Base-by-base conservation (phyloP, 495 filamentous ascomycete genomes). In the Penicillium bialowiezense region DNA sequence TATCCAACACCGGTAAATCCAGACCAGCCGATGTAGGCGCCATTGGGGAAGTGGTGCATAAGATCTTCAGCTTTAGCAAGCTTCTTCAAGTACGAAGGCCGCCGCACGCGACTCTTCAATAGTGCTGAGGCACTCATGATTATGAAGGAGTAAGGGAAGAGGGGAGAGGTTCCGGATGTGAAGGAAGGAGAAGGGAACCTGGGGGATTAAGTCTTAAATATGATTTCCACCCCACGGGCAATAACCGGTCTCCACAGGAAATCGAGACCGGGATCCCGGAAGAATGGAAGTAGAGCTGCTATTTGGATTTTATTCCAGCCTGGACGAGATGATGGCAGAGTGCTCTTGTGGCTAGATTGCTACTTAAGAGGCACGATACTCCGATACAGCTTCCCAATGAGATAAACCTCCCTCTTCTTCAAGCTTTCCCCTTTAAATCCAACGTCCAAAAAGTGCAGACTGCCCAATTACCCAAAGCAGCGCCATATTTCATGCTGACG, bases 1-100 rank as follows among this genome's bases (percentile, higher is more conserved):
- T 95, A 95, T 44, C 90, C 90, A 43, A 92, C 88, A 58, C 89
- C 90, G 19, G 90, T 96, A 66, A 96, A 96, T 19, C 90, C 90
- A 54, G 85, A 88, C 89, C 89, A 95, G 48, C 89, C 89, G 60
- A 96, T 79, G 63, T 91, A 92, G 7, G 87, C 67, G 62, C 84
- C 85, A 79, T 93, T 76, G 41, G 90, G 90, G 60, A 95, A 95
- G 29, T 85, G 76, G 45, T 85, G 76, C 41, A 96, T 75, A 44
- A 95, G 68, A 68, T 95, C 90, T 67, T 91, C 83, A 32, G 90
- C 81, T 47, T 79, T 82, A 51, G 85, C 83, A 19, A 96, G 71
- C 73, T 90, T 93, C 51, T 81, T 87, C 40, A 93, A 74, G 67
- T 91, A 84, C 4, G 85, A 87, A 13, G 89, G 87, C 40, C 89